Conservation (phyloP, 2,329 filamentous ascomycete genomes). For the Biscogniauxia sp. region DNA sequence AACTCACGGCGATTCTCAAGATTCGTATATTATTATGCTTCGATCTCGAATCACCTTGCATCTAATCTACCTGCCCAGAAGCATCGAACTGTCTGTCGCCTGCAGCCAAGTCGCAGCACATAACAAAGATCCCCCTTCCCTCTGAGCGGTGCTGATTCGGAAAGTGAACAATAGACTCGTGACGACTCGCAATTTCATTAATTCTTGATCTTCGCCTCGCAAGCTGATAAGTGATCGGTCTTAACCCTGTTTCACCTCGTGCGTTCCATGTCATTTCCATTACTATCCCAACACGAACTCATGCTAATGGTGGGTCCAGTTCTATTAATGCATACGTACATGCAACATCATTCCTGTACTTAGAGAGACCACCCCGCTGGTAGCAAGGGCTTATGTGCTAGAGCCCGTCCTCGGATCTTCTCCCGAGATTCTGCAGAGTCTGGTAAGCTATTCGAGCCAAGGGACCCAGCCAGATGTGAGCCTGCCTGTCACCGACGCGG, state of each 20-base stretch:
- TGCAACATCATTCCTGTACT: conserved; percentile 17
- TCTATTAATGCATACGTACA: conserved; percentile 23
- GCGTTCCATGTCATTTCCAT: conserved; percentile 16
- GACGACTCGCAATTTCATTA: not conserved
- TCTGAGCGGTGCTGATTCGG: not conserved
- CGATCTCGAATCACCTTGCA: not conserved
- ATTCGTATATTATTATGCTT: not conserved
- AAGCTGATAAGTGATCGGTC: conserved; percentile 9
- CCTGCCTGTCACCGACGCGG: conserved; percentile 5
- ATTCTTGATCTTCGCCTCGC: conserved; percentile 7
- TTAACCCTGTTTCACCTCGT: conserved; percentile 13
- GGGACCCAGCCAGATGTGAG: conserved; percentile 10
- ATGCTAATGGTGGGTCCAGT: conserved; percentile 28
- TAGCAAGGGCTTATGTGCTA: conserved; percentile 18
- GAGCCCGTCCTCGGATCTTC: conserved; percentile 20
- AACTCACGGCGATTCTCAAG: not conserved
- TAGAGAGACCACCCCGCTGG: conserved; percentile 17
- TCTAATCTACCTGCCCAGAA: not conserved
- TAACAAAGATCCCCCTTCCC: not conserved
- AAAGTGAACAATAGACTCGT: not conserved
- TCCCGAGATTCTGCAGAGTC: conserved; percentile 17
- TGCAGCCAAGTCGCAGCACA: not conserved
- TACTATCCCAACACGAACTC: conserved; percentile 12
- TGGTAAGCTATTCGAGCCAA: conserved; percentile 3
- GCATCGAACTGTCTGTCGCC: not conserved